Evolutionary conservation across 2,329 filamentous ascomycete genomes (phyloP), one percentile per base, ranked within the genome.

Genomic region (Trichoderma oligosporum): DNA sequence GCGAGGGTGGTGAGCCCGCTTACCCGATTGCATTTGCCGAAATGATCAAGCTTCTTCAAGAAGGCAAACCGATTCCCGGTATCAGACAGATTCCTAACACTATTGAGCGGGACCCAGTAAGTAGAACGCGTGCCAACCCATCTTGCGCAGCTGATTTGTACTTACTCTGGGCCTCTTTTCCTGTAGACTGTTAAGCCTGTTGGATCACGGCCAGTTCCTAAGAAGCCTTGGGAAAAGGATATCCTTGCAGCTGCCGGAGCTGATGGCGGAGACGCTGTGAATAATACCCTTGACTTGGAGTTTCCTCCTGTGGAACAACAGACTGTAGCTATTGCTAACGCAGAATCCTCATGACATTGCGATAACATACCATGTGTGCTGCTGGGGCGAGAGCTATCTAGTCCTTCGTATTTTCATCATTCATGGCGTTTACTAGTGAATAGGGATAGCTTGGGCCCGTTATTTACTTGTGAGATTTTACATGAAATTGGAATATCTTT

Each of bases 51-150:
- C 82, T 96, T 55, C 89, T 97, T 54, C 89, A 89, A 22, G 86
- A 84, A 25, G 91, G 91, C 53, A 85, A 90, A 64, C 86, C 89
- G 0, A 87, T 97, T 41, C 91, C 91, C 1, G 92, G 92, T 1
- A 95, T 97, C 66, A 85, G 86, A 64, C 84, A 96, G 61, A 93
- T 97, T 53, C 91, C 92, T 4, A 83, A 90, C 63, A 94, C 87
- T 0, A 77, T 96, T 4, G 77, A 92, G 18, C 79, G 84, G 54
- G 87, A 87, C 4, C 82, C 89, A 60, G 86, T 88, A 60, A 81
- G 78, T 67, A 14, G 7, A 6, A 14, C 8, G 1, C 12, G 7
- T 9, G 12, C 8, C 16, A 1, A 4, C 18, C 12, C 4, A 1
- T 36, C 31, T 7, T 11, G 6, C 20, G 6, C 16, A n/a, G n/a